Evolutionary conservation across 768 basidiomycete genomes (phyloP), one percentile per base, ranked within the genome.

Genomic region (Mrakia frigida): DNA sequence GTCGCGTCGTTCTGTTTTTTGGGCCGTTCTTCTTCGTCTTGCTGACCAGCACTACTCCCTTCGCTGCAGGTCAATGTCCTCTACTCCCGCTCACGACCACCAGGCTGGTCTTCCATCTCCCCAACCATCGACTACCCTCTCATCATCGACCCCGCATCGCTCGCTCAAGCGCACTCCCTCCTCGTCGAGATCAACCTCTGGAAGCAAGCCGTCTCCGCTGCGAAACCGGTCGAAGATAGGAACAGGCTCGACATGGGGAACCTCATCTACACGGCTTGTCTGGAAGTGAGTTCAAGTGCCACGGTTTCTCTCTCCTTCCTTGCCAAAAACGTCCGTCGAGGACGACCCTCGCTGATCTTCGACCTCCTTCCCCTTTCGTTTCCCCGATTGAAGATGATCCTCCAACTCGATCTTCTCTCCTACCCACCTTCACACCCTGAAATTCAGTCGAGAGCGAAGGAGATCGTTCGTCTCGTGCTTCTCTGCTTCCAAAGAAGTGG

Each of bases 391-490:
- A n/a, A 72, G 71, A 72, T 72, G 28, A 72, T 72, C 39, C 21
- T 72, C 5, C 52, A 56, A 33, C 52, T 72, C 53, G 71, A 72
- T 21, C 39, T 72, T 6, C 33, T 53, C n/a, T 41, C 33, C 52
- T 39, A 56, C 11, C 52, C 52, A 13, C 71, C 71, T 7, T 72
- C 53, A 0, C 53, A 72, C 23, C 71, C 71, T 6, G 35, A 72
- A 6, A 56, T 72, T 25, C 43, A 56, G 35, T 37, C 33, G 11
- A 21, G 71, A 53, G 71, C 71, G 2, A 53, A 60, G 59, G 52
- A 72, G 21, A 72, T 72, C 50, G 59, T 72, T 35, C 31, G 50
- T n/a, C 71, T 72, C 33, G 71, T 72, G 21, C 52, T 72, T 16
- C 71, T 25, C 14, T 72, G 59, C 35, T 53, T 39, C 52, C 28